Base-by-base conservation (phyloP, 2,329 filamentous ascomycete species). In the Lachnellula suecica region DNA sequence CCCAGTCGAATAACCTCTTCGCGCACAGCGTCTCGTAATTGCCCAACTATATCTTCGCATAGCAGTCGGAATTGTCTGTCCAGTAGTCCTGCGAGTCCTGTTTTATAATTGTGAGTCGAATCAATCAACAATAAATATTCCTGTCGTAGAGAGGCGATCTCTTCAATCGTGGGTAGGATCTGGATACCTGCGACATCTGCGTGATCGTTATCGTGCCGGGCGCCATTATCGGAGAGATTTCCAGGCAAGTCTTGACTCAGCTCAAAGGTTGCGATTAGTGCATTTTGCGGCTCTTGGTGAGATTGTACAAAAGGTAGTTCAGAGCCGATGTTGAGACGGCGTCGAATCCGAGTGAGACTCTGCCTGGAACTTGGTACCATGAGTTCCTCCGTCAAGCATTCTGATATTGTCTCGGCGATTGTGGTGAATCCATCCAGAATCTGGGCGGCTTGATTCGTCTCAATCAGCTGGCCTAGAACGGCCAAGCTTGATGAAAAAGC, bases 11-110 rank as follows among this genome's bases (percentile, higher is more conserved):
- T 47, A 9, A 77, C 63, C 44, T 75, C 68, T 22, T 70, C 56
- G 35, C 70, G 69, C 2, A 79, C 72, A 1, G 72, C 72, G 57
- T 82, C 76, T 34, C 77, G 70, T 4, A 84, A 67, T 52, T 80
- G 75, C 1, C 79, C 78, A 1, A 83, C 68, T 0, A 74, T 80
- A 57, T 83, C 79, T 63, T 83, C 77, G 2, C 80, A 72, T 1
- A 83, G 62, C 1, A 83, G 71, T 15, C 81, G 73, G 44, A 84
- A 84, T 49, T 83, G 74, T 49, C 74, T 69, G 61, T 83, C 80
- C 0, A 84, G 62, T 1, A 79, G 71, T 2, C 79, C 77, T 4
- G 63, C 65, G 10, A 80, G 70, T 1, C 77, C 75, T 3, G 63
- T 58, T 11, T 71, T 59, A 54, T 79, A 75, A 53, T 72, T 70